Percentiles rank a stretch among this genome's conserved stretches.
phyloP scores from a whole-genome alignment of 371 early-diverging fungal species.

The Haplosporangium sp. region DNA sequence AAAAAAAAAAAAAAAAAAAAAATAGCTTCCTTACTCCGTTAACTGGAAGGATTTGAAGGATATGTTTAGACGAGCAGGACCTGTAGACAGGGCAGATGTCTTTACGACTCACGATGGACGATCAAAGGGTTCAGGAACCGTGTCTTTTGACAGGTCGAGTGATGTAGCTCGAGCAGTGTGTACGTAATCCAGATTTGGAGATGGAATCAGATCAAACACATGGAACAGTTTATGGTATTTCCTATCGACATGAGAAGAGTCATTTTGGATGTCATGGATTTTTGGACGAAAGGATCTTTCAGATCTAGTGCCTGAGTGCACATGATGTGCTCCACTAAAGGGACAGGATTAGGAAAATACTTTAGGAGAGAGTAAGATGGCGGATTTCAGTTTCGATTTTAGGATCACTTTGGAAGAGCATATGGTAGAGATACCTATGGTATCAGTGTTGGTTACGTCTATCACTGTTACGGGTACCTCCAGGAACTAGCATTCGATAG shows the following conservation, averaged over 20 bases:
- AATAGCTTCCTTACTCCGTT: conserved; percentile 77
- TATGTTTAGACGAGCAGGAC: conserved; percentile 76
- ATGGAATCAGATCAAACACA: background rate
- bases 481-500: too few species aligned
- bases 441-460: background rate
- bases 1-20: too few species aligned
- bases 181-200: conserved; percentile 53
- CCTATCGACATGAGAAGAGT: background rate
- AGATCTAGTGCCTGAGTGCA: background rate
- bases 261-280: background rate
- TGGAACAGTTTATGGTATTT: conserved; percentile 3
- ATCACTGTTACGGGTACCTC: background rate
- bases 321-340: background rate
- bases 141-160: conserved; percentile 71
- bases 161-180: conserved; percentile 79
- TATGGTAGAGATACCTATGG: background rate
- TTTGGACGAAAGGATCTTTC: background rate
- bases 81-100: conserved; percentile 72
- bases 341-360: background rate
- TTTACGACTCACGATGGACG: conserved; percentile 68
- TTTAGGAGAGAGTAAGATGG: background rate
- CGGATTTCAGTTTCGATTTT: background rate
- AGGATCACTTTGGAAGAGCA: background rate
- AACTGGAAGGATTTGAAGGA: conserved; percentile 86
- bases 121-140: conserved; percentile 79